These are phyloP conservation scores for Trichoderma endophyticum DNA, from an alignment of 2,329 filamentous ascomycete genomes.

Conservation along the genomic window DNA sequence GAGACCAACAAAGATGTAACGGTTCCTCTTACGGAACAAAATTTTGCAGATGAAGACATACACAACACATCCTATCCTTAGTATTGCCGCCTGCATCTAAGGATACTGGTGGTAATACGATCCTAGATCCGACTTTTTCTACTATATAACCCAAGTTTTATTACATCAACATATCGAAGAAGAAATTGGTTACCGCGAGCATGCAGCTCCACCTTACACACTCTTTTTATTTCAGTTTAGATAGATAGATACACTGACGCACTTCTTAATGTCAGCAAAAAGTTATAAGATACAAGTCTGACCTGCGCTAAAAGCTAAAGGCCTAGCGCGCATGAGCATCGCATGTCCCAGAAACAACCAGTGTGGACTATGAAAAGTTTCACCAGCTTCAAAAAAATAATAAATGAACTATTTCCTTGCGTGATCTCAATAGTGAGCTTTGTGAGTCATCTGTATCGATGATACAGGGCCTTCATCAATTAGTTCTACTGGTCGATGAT, in stretches of 20 bases:
- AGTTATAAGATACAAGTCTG: not conserved
- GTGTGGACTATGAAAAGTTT: not conserved
- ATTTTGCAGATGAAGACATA: not conserved
- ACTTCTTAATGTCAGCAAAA: not conserved
- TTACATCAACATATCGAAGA: not conserved
- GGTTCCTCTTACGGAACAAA: not conserved
- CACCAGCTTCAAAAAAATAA: not conserved
- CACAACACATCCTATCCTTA: not conserved
- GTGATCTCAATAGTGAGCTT: not conserved
- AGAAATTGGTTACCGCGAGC: not conserved
- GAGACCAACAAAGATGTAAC: not conserved
- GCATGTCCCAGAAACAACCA: not conserved
- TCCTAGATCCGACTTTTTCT: not conserved
- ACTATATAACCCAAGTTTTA: not conserved
- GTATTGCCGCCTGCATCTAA: not conserved
- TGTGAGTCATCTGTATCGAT: not conserved
- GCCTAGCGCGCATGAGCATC: not conserved
- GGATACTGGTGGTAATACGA: not conserved
- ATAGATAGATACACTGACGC: not conserved
- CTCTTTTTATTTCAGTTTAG: not conserved
- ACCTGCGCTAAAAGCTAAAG: not conserved
- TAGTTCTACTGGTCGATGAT: not conserved
- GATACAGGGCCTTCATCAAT: not conserved
- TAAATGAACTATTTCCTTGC: not conserved
- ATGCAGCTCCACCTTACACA: not conserved